A percentile compares a stretch with the other conserved stretches of the same genome.
These are phyloP conservation scores for Pleurotus cornucopiae DNA, from an alignment of 768 basidiomycete genomes.

Conservation along the genomic window DNA sequence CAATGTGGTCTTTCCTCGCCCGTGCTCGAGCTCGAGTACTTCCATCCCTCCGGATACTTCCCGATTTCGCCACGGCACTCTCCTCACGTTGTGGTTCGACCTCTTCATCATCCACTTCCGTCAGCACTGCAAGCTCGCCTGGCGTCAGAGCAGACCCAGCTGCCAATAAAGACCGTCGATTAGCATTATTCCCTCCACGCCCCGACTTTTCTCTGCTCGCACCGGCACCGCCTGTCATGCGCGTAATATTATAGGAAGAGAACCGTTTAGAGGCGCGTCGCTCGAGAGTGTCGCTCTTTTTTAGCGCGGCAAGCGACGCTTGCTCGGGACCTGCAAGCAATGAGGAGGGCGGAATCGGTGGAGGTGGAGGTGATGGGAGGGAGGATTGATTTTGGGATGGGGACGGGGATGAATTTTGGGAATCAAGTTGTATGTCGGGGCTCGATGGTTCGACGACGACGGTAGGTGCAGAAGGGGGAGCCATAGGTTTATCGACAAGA, in stretches of 20 bases:
- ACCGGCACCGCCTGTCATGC: slow-evolving; percentile 69
- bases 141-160: slow-evolving; percentile 54
- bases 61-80: slow-evolving; percentile 4
- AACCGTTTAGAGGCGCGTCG: slow-evolving; percentile 94
- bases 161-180: slow-evolving; percentile 66
- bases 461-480: slow-evolving; percentile 35
- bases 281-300: slow-evolving; percentile 81
- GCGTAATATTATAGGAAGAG: slow-evolving; percentile 90
- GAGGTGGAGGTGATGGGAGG: slow-evolving; percentile 23
- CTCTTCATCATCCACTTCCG: slow-evolving; percentile 70
- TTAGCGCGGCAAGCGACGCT: slow-evolving; percentile 83
- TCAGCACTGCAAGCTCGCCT: slow-evolving; percentile 68
- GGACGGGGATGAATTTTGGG: slow-evolving; percentile 20
- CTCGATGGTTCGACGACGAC: slow-evolving; percentile 53
- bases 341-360: slow-evolving; percentile 33
- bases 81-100: slow-evolving; percentile 15
- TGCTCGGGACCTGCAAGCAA: slow-evolving; percentile 55
- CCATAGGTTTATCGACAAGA: slow-evolving; percentile 66
- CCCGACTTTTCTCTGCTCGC: slow-evolving; percentile 44
- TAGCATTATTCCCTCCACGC: slow-evolving; percentile 38
- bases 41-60: slow-evolving; percentile 16
- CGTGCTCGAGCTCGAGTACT: slow-evolving; percentile 26
- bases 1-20: slow-evolving; percentile 28
- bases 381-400: slow-evolving; percentile 9
- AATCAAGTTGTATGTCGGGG: slow-evolving; percentile 26